Conservation (phyloP, 768 basidiomycete species). For the Asterophora lycoperdoides region DNA sequence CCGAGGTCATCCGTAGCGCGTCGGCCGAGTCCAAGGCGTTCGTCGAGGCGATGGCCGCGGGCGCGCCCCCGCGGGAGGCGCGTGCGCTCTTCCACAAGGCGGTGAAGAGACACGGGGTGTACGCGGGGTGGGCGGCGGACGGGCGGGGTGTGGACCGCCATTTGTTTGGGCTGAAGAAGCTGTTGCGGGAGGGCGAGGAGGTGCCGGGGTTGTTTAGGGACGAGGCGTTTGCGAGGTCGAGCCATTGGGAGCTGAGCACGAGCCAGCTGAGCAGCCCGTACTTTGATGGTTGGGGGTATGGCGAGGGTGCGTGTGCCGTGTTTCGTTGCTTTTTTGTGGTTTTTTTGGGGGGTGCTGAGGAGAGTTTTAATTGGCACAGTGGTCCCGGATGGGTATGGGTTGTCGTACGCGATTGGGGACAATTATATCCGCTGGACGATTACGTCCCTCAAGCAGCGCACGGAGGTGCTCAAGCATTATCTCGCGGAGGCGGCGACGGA, state of each 20-base stretch:
- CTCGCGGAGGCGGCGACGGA: slow-evolving; percentile 19
- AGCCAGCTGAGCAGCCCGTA: slow-evolving; percentile 78
- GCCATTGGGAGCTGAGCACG: slow-evolving; percentile 92
- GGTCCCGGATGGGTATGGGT: slow-evolving; percentile 86
- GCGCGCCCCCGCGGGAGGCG: slow-evolving; percentile 37
- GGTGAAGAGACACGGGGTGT: slow-evolving; percentile 77
- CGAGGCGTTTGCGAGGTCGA: slow-evolving; percentile 59
- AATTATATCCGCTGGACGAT: slow-evolving; percentile 88
- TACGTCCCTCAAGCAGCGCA: slow-evolving; percentile 60
- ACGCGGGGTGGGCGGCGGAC: slow-evolving; percentile 87
- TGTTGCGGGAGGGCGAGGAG: slow-evolving; percentile 65
- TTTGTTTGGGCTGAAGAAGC: slow-evolving; percentile 87
- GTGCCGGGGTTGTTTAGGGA: slow-evolving; percentile 76
- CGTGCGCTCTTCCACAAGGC: slow-evolving; percentile 71
- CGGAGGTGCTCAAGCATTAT: slow-evolving; percentile 58
- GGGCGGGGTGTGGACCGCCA: slow-evolving; percentile 95
- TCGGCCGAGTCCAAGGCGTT: slow-evolving; percentile 81
- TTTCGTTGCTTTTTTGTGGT: neutral
- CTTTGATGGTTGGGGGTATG: slow-evolving; percentile 94
- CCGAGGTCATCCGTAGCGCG: slow-evolving; percentile 89
- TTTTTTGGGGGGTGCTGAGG: slow-evolving; percentile 3
- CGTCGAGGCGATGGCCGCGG: slow-evolving; percentile 84
- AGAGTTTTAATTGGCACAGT: slow-evolving; percentile 42
- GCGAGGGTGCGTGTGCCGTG: slow-evolving; percentile 7
- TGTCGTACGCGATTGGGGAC: slow-evolving; percentile 87